Percentiles rank a stretch among this genome's conserved stretches.
These are phyloP conservation scores for Chaetoscypha palmicola DNA, from an alignment of 2,329 filamentous ascomycete genomes.

Conservation along the genomic window DNA sequence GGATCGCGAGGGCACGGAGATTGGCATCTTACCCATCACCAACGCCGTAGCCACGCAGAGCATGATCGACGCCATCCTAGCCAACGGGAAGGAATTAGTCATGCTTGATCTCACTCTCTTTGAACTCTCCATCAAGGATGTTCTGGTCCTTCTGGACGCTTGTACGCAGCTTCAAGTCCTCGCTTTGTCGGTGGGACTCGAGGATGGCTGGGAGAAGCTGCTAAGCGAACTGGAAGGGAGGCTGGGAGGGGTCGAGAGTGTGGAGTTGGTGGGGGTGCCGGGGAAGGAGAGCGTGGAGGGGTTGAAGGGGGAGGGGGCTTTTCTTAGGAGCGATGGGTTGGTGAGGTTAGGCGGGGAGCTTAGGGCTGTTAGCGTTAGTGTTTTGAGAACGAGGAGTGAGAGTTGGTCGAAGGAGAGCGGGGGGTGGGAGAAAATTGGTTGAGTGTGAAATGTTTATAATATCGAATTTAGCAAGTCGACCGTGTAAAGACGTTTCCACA, in stretches of 20 bases:
- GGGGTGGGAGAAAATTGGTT: not conserved
- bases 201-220: conserved; percentile 21
- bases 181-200: conserved; percentile 33
- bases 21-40: conserved; percentile 14
- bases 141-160: conserved; percentile 31
- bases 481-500: too few relatives aligned
- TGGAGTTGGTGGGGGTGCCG: conserved; percentile 25
- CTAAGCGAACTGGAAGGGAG: conserved; percentile 11
- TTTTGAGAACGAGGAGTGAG: conserved; percentile 20
- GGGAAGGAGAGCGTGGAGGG: conserved; percentile 17
- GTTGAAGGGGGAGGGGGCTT: conserved; percentile 13
- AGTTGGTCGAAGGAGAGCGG: conserved; percentile 13
- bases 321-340: conserved; percentile 10
- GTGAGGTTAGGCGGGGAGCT: conserved; percentile 12
- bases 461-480: too few relatives aligned
- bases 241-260: conserved; percentile 15
- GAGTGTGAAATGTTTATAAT: too few relatives aligned
- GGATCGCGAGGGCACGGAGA: conserved; percentile 22
- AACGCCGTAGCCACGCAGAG: conserved; percentile 2
- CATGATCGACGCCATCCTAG: conserved; percentile 15
- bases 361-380: conserved; percentile 21
- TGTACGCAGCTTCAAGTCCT: conserved; percentile 35
- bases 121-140: conserved; percentile 31
- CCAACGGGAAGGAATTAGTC: conserved; percentile 20
- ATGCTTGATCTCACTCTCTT: conserved; percentile 36